phyloP scores from a whole-genome alignment of 805 yeast species.

The Lipomyces starkeyi region DNA sequence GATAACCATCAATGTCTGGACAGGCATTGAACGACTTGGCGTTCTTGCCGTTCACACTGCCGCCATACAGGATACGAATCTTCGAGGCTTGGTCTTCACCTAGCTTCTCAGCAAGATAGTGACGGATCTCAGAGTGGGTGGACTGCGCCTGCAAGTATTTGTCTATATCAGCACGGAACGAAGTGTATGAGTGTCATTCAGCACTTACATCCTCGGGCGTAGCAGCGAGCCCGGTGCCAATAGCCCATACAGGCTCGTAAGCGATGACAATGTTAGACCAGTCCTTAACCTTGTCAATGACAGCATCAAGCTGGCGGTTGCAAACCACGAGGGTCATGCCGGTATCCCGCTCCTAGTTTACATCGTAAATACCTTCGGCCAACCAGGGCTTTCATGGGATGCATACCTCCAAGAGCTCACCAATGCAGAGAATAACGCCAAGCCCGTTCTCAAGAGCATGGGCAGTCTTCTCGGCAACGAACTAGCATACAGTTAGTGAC shows the following conservation, averaged over 20 bases:
- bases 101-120: conserved; percentile 74
- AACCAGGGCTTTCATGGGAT: neutral
- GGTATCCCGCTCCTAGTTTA: conserved; percentile 87
- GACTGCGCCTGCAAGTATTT: conserved; percentile 67
- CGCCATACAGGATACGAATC: conserved; percentile 95
- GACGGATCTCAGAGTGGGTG: conserved; percentile 88
- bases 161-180: neutral
- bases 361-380: neutral
- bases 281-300: conserved; percentile 76
- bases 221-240: conserved; percentile 99
- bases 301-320: conserved; percentile 90
- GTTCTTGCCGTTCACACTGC: conserved; percentile 95
- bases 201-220: conserved; percentile 76
- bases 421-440: conserved; percentile 93
- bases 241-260: conserved; percentile 99
- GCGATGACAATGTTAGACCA: conserved; percentile 94
- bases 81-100: conserved; percentile 77
- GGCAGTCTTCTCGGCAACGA: conserved; percentile 91
- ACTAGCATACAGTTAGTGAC: conserved; percentile 50
- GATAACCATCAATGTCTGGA: conserved; percentile 95
- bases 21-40: conserved; percentile 89
- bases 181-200: neutral
- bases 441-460: conserved; percentile 90
- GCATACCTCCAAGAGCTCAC: conserved; percentile 63
- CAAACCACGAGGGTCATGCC: conserved; percentile 85